phyloP scores from a whole-genome alignment of 2,329 filamentous ascomycete genomes.

The Neopestalotiopsis sp. region DNA sequence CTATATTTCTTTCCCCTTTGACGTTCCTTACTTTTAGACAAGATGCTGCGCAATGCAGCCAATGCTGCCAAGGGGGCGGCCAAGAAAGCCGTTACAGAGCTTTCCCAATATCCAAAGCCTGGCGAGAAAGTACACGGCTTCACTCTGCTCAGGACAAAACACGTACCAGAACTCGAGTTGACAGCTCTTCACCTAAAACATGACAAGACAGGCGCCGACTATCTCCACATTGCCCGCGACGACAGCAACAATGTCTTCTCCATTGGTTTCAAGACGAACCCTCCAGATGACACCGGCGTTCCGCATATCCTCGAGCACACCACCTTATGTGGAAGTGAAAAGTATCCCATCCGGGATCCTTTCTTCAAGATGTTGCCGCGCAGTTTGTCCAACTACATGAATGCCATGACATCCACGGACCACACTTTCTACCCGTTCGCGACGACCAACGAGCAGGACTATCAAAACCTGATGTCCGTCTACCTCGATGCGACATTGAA shows the following conservation, averaged over 20 bases:
- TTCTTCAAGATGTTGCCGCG: slow-evolving; percentile 99
- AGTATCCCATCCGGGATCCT: slow-evolving; percentile 97
- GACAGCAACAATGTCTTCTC: slow-evolving; percentile 99
- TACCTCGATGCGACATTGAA: slow-evolving; percentile 95
- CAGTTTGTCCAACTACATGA: slow-evolving; percentile 99
- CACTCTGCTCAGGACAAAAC: slow-evolving; percentile 85
- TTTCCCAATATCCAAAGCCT: slow-evolving; percentile 75
- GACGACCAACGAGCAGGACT: slow-evolving; percentile 94
- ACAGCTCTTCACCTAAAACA: slow-evolving; percentile 90
- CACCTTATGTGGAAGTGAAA: slow-evolving; percentile 92
- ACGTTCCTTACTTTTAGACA: not conserved
- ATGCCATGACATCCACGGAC: slow-evolving; percentile 94
- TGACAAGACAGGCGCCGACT: slow-evolving; percentile 94
- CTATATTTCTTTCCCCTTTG: not conserved
- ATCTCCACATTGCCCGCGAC: slow-evolving; percentile 91
- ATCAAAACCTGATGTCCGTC: slow-evolving; percentile 93
- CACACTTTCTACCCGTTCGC: slow-evolving; percentile 98
- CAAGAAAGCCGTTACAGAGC: slow-evolving; percentile 73
- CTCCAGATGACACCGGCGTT: slow-evolving; percentile 92
- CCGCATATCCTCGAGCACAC: slow-evolving; percentile 98
- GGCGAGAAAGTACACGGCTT: slow-evolving; percentile 94
- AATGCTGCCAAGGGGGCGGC: slow-evolving; percentile 52
- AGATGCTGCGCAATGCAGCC: slow-evolving; percentile 49
- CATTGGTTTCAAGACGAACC: slow-evolving; percentile 99
- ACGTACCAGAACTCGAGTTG: slow-evolving; percentile 91